phyloP scores from a whole-genome alignment of 1,139 yeast genomes.

The Pichia sp. region DNA sequence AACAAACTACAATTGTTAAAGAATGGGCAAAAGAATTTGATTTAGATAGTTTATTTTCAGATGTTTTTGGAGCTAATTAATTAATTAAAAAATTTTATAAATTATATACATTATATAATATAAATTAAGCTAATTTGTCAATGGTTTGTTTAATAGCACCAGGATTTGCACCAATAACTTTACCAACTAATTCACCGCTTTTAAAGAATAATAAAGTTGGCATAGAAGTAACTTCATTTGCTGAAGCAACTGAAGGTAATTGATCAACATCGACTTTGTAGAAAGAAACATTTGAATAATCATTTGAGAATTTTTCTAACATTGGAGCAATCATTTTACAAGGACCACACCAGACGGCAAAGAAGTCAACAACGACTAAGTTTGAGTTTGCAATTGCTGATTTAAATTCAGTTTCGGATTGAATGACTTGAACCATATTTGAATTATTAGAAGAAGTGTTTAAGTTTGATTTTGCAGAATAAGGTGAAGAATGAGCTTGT shows the following conservation, averaged over 20 bases:
- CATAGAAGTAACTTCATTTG: slow-evolving; percentile 76
- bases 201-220: slow-evolving; percentile 82
- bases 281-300: slow-evolving; percentile 57
- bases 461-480: neutral
- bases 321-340: slow-evolving; percentile 94
- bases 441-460: slow-evolving; percentile 6
- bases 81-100: neutral
- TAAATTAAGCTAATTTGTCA: slow-evolving; percentile 28
- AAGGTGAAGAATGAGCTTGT: neutral
- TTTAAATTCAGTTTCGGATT: slow-evolving; percentile 54
- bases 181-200: slow-evolving; percentile 63
- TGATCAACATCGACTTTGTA: slow-evolving; percentile 84
- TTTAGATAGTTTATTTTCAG: slow-evolving; percentile 67
- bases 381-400: slow-evolving; percentile 49
- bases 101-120: neutral
- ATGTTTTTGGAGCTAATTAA: slow-evolving; percentile 22
- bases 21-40: slow-evolving; percentile 94
- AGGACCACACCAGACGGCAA: slow-evolving; percentile 97
- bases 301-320: slow-evolving; percentile 65
- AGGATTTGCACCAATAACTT: slow-evolving; percentile 85
- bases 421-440: slow-evolving; percentile 31
- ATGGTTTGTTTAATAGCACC: slow-evolving; percentile 70
- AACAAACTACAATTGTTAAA: slow-evolving; percentile 76
- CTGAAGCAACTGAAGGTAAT: slow-evolving; percentile 64
- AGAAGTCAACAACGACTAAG: slow-evolving; percentile 84